Evolutionary conservation across 2,329 filamentous ascomycete species (phyloP).

Genomic region (Phyllosticta capitalensis): DNA sequence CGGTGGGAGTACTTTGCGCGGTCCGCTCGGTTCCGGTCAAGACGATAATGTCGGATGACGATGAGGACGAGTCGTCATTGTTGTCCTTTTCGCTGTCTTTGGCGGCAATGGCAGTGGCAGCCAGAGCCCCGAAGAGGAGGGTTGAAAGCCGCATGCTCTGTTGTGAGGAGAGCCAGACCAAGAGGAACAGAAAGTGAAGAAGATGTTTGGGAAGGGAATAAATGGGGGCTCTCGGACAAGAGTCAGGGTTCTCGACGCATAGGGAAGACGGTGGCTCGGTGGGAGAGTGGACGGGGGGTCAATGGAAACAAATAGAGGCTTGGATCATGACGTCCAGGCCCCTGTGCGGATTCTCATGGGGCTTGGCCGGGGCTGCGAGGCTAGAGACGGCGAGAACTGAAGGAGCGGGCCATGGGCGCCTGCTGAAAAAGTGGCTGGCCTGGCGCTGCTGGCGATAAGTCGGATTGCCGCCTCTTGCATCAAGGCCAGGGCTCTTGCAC

Average conservation of each 20-base stretch:
- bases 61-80: neutral
- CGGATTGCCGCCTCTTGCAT: conserved; percentile 11
- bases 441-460: neutral
- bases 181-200: neutral
- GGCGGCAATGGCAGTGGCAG: conserved; percentile 2
- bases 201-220: neutral
- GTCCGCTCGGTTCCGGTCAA: conserved; percentile 4
- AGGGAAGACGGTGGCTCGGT: neutral
- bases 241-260: neutral
- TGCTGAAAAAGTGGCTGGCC: conserved; percentile 4
- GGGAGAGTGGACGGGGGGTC: neutral
- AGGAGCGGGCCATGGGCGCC: neutral
- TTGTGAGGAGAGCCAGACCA: neutral
- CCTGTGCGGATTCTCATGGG: neutral
- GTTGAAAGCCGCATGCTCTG: conserved; percentile 6
- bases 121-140: conserved; percentile 1
- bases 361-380: neutral
- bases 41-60: neutral
- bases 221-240: neutral
- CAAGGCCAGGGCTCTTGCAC: conserved; percentile 6
- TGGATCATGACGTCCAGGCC: neutral
- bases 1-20: conserved; percentile 3
- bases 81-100: neutral
- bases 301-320: neutral
- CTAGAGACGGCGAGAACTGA: neutral